These are phyloP conservation scores for Nephelium lappaceum DNA, from an alignment of 345 rosid species.

Conservation along the genomic window DNA sequence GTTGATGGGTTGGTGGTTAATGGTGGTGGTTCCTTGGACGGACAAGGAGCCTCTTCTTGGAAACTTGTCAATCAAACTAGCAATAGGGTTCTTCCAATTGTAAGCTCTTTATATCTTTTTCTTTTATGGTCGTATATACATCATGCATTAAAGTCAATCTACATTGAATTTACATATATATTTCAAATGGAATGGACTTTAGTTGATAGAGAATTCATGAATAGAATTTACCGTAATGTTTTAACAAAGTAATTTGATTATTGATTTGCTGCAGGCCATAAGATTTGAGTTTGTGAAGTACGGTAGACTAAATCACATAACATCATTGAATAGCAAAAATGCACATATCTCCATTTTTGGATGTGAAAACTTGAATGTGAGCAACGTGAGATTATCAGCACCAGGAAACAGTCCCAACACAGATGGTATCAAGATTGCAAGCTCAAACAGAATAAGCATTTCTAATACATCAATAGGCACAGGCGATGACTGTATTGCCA, in stretches of 20 bases:
- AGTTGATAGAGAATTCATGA: too few species aligned
- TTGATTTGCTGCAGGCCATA: slow-evolving; percentile 1
- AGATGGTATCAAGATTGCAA: slow-evolving; percentile 48
- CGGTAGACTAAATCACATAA: slow-evolving; percentile 13
- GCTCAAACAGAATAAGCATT: slow-evolving; percentile 25
- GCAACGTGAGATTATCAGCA: slow-evolving; percentile 26
- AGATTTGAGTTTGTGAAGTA: slow-evolving; percentile 26
- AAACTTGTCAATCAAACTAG: background rate
- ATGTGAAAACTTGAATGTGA: slow-evolving; percentile 19
- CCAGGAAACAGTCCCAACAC: slow-evolving; percentile 49
- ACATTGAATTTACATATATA: too few species aligned
- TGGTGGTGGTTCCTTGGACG: background rate
- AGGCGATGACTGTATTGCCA: slow-evolving; percentile 53
- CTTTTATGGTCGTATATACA: background rate
- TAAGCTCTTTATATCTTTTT: too few species aligned
- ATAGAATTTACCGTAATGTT: too few species aligned
- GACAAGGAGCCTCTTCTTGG: background rate
- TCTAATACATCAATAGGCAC: slow-evolving; percentile 4
- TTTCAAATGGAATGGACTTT: too few species aligned
- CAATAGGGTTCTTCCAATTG: background rate
- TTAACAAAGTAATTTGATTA: too few species aligned
- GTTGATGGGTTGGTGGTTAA: background rate
- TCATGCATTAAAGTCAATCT: too few species aligned
- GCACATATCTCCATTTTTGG: slow-evolving; percentile 23
- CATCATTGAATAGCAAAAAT: slow-evolving; percentile 30